phyloP scores from a whole-genome alignment of 1,284 basidiomycete genomes.

The Leccinum solheimii region DNA sequence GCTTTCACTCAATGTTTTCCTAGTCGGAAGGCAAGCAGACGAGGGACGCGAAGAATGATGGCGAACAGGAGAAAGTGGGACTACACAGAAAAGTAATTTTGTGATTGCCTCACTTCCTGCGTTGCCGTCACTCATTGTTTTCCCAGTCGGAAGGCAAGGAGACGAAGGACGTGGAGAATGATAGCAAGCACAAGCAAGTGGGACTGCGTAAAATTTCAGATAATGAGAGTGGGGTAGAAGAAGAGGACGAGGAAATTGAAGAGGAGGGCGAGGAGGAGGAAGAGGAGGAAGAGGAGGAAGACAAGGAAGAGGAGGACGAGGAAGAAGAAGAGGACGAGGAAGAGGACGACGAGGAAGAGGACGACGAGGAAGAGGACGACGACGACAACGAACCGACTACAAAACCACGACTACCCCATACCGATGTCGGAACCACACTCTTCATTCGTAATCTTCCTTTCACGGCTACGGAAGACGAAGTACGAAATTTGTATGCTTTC shows the following conservation, averaged over 20 bases:
- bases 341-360: constrained; percentile 34
- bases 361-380: constrained; percentile 44
- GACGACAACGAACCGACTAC: constrained; percentile 41
- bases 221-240: constrained; percentile 22
- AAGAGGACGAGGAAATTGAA: constrained; percentile 23
- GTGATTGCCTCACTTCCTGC: neutral
- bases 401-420: constrained; percentile 74
- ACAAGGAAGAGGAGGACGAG: neutral
- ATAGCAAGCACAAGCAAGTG: constrained; percentile 38
- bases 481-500: constrained; percentile 69
- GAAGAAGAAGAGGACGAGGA: constrained; percentile 8
- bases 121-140: constrained; percentile 6
- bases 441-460: constrained; percentile 97
- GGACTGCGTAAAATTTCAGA: constrained; percentile 45
- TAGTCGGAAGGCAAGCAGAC: constrained; percentile 44
- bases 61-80: constrained; percentile 77
- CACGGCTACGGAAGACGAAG: constrained; percentile 87
- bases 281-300: constrained; percentile 32
- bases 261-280: constrained; percentile 30
- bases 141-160: constrained; percentile 41
- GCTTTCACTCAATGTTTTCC: constrained; percentile 3
- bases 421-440: constrained; percentile 86
- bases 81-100: constrained; percentile 57
- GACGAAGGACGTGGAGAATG: constrained; percentile 27
- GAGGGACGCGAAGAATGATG: constrained; percentile 27